Conservation (phyloP, 108 stramenopile species). For the Tribonema minus region DNA sequence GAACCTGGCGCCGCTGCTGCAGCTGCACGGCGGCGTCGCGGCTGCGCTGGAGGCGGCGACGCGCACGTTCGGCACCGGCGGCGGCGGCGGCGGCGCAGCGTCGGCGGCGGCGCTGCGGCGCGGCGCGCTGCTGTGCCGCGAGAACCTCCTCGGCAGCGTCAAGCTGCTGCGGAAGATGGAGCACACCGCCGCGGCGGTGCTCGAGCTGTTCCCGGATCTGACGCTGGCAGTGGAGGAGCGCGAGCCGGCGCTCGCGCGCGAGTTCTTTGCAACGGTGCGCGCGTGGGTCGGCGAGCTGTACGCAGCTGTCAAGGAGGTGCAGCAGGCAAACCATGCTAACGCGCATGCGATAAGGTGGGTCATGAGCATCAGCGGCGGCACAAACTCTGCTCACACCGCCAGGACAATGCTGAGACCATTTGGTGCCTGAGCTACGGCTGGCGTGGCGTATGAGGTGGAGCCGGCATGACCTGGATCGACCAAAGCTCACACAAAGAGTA, state of each 20-base stretch:
- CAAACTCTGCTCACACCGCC: too few species aligned
- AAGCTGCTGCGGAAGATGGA: constrained; percentile 54
- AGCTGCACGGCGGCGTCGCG: background rate
- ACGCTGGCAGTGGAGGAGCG: constrained; percentile 51
- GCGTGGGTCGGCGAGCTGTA: constrained; percentile 20
- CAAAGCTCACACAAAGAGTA: too few species aligned
- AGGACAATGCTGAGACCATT: too few species aligned
- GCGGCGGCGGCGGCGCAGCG: too few species aligned
- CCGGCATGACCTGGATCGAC: too few species aligned
- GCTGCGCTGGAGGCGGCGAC: background rate
- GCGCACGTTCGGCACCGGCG: too few species aligned
- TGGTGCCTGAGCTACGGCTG: too few species aligned
- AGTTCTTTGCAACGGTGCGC: constrained; percentile 49
- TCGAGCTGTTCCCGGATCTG: constrained; percentile 54
- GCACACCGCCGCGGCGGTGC: constrained; percentile 47
- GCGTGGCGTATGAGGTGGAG: too few species aligned
- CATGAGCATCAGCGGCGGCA: too few species aligned
- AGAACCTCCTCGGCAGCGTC: constrained; percentile 47
- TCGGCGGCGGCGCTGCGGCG: constrained; percentile 27
- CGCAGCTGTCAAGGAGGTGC: constrained; percentile 19
- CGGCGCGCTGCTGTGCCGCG: constrained; percentile 43
- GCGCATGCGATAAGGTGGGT: background rate
- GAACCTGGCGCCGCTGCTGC: background rate
- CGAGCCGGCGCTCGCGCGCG: constrained; percentile 46
- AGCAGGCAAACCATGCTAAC: constrained; percentile 3